Evolutionary conservation across 306 rosid species (phyloP).

Genomic region (Vigna reflexopilosa): DNA sequence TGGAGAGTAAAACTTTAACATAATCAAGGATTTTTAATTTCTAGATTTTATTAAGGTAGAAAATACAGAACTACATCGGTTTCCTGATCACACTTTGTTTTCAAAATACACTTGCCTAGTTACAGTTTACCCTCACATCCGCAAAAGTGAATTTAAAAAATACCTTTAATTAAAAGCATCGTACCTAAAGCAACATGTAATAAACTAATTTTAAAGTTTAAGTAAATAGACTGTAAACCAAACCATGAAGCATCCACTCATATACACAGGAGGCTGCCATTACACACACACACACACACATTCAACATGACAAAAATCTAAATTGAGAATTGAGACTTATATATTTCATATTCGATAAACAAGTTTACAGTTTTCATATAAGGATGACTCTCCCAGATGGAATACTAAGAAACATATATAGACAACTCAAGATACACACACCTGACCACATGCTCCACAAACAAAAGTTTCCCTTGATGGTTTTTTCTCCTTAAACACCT

Average conservation of each 20-base stretch:
- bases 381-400: no score
- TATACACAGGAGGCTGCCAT: no score
- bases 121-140: background rate
- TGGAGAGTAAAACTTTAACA: conserved; percentile 26
- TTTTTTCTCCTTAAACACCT: conserved; percentile 94
- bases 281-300: no score
- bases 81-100: conserved; percentile 9
- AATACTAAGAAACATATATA: background rate
- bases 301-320: no score
- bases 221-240: no score
- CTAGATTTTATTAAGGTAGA: conserved; percentile 12
- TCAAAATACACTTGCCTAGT: background rate
- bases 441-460: conserved; percentile 99
- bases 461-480: conserved; percentile 86
- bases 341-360: no score
- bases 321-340: no score
- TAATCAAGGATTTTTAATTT: conserved; percentile 10
- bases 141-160: background rate
- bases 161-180: conserved; percentile 12
- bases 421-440: conserved; percentile 44
- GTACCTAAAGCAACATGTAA: conserved; percentile 16
- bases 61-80: background rate
- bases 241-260: no score
- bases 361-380: no score
- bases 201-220: background rate